phyloP scores from a whole-genome alignment of 768 basidiomycete species.

The Podaxis sp. region DNA sequence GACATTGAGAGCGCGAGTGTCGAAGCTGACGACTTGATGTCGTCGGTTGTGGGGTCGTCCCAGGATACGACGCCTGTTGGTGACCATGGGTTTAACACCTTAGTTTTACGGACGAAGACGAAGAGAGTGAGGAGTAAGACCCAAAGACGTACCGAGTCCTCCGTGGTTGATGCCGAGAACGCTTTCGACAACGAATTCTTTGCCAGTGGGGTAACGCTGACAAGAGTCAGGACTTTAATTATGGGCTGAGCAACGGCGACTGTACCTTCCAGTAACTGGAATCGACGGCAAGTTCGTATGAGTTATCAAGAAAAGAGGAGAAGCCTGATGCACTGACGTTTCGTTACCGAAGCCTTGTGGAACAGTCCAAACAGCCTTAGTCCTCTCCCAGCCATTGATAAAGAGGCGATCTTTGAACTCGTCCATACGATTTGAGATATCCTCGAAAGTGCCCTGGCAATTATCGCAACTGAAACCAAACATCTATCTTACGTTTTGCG shows the following conservation, averaged over 20 bases:
- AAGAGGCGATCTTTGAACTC: conserved; percentile 58
- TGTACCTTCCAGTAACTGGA: conserved; percentile 49
- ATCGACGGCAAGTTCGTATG: background rate
- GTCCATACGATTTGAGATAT: conserved; percentile 67
- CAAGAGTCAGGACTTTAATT: background rate
- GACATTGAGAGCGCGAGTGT: conserved; percentile 43
- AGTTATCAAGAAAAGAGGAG: background rate
- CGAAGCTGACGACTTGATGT: conserved; percentile 54
- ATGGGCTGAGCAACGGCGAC: background rate
- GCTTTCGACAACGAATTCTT: conserved; percentile 65
- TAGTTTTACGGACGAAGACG: background rate
- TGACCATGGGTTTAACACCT: too few relatives aligned
- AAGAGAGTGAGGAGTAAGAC: background rate
- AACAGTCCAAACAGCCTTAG: conserved; percentile 75
- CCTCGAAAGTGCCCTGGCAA: conserved; percentile 69
- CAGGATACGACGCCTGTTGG: conserved; percentile 45
- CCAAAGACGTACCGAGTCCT: conserved; percentile 48
- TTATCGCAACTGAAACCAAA: conserved; percentile 42
- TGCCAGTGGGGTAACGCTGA: conserved; percentile 58
- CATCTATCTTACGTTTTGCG: background rate
- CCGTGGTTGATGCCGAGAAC: conserved; percentile 73
- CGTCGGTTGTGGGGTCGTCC: conserved; percentile 50
- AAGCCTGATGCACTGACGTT: conserved; percentile 34
- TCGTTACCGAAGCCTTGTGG: conserved; percentile 73
- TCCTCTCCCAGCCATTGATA: conserved; percentile 65